Percentiles rank a stretch among this genome's conserved stretches.
phyloP scores from a whole-genome alignment of 2,329 filamentous ascomycete genomes.

The Stemphylium beticola region DNA sequence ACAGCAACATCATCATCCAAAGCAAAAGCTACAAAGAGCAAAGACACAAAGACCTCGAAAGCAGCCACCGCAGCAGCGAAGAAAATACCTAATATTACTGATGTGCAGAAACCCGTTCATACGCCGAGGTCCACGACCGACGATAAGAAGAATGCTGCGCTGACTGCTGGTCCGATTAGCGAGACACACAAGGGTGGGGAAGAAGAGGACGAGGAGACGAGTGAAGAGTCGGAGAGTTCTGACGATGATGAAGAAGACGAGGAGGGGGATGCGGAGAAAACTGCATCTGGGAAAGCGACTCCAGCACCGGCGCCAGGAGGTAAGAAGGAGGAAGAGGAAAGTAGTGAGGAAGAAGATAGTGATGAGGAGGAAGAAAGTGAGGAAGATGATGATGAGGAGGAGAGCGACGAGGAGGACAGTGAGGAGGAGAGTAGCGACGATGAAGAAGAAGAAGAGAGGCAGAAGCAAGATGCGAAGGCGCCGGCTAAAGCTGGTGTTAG shows the following conservation, averaged over 20 bases:
- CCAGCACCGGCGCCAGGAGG: background rate
- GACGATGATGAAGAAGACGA: slow-evolving; percentile 17
- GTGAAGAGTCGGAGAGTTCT: slow-evolving; percentile 9
- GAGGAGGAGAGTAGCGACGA: slow-evolving; percentile 16
- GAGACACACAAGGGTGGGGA: slow-evolving; percentile 16
- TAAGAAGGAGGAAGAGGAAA: background rate
- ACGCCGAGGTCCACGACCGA: slow-evolving; percentile 30
- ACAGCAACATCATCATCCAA: background rate
- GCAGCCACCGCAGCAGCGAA: background rate
- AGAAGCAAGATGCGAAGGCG: slow-evolving; percentile 35
- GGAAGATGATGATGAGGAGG: slow-evolving; percentile 12
- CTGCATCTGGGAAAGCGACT: background rate
- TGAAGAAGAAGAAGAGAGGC: slow-evolving; percentile 25
- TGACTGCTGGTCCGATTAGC: slow-evolving; percentile 28
- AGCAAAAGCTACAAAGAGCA: slow-evolving; percentile 3
- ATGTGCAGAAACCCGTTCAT: slow-evolving; percentile 29
- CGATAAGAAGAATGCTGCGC: slow-evolving; percentile 34
- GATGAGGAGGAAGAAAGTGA: slow-evolving; percentile 3
- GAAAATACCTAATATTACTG: slow-evolving; percentile 23
- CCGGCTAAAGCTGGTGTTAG: slow-evolving; percentile 43
- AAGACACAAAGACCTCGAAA: slow-evolving; percentile 1
- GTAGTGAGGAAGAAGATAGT: background rate
- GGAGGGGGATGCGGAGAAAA: slow-evolving; percentile 14
- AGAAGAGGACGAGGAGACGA: slow-evolving; percentile 10
- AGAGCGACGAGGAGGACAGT: slow-evolving; percentile 12